Evolutionary conservation across 1,139 yeast genomes (phyloP).

Genomic region (Casaregolazyma lundiana): DNA sequence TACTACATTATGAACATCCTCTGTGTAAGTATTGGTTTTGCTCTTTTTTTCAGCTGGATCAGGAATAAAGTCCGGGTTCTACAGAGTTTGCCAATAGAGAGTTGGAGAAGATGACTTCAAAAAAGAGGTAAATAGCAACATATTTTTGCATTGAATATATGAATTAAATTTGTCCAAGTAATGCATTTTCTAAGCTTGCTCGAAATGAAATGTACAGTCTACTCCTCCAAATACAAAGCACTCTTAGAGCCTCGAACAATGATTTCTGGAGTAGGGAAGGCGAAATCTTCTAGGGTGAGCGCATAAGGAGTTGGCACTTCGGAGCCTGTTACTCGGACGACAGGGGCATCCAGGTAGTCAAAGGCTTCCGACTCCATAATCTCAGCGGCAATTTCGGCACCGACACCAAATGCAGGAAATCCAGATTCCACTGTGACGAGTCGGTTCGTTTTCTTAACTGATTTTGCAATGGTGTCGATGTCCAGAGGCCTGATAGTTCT

Average conservation of each 20-base stretch:
- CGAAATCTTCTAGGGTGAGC: conserved; percentile 91
- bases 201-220: conserved; percentile 20
- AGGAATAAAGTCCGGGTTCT: conserved; percentile 52
- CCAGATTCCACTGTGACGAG: conserved; percentile 95
- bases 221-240: conserved; percentile 64
- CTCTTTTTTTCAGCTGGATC: conserved; percentile 63
- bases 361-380: conserved; percentile 98
- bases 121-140: not conserved
- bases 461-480: conserved; percentile 74
- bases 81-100: conserved; percentile 58
- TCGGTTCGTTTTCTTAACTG: conserved; percentile 96
- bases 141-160: not conserved
- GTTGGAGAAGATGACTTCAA: conserved; percentile 49
- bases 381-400: conserved; percentile 96
- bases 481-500: conserved; percentile 97
- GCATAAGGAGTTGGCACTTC: conserved; percentile 99
- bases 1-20: conserved; percentile 71
- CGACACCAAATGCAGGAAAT: conserved; percentile 98
- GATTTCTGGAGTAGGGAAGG: conserved; percentile 95
- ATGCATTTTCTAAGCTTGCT: conserved; percentile 10
- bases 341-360: conserved; percentile 98
- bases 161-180: conserved; percentile 1
- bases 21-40: conserved; percentile 66
- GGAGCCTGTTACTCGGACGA: conserved; percentile 98
- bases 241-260: conserved; percentile 88